Percentiles rank a stretch among this genome's conserved stretches.
Conservation (phyloP, 257 asterid species). For the Solanum habrochaites region DNA sequence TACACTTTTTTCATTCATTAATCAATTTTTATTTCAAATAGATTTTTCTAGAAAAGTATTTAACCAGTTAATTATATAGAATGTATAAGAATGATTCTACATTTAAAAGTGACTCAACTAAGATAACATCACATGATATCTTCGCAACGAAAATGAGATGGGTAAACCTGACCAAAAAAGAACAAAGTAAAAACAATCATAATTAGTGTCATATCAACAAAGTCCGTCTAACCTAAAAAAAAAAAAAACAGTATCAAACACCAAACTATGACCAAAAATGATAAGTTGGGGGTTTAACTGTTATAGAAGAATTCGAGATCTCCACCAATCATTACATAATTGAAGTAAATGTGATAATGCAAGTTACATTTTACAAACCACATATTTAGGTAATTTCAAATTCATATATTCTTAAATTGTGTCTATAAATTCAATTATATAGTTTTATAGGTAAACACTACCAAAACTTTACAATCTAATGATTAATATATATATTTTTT, state of each 20-base stretch:
- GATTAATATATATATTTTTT: background rate
- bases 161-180: background rate
- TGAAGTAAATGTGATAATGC: background rate
- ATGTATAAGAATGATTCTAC: background rate
- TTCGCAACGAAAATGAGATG: background rate
- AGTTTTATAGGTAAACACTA: background rate
- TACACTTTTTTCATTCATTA: background rate
- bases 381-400: background rate
- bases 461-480: background rate
- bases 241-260: too few species aligned
- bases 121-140: background rate
- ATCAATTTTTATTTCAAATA: background rate
- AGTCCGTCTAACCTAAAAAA: background rate
- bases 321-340: background rate
- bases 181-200: background rate
- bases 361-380: background rate
- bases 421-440: too few species aligned
- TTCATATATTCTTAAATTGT: background rate
- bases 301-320: background rate
- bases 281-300: background rate
- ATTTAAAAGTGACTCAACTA: background rate
- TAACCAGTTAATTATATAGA: background rate
- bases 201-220: accelerated
- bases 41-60: background rate
- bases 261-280: background rate